These are phyloP conservation scores for Pyrenula aspistea DNA, from an alignment of 495 filamentous ascomycete genomes.

Conservation along the genomic window DNA sequence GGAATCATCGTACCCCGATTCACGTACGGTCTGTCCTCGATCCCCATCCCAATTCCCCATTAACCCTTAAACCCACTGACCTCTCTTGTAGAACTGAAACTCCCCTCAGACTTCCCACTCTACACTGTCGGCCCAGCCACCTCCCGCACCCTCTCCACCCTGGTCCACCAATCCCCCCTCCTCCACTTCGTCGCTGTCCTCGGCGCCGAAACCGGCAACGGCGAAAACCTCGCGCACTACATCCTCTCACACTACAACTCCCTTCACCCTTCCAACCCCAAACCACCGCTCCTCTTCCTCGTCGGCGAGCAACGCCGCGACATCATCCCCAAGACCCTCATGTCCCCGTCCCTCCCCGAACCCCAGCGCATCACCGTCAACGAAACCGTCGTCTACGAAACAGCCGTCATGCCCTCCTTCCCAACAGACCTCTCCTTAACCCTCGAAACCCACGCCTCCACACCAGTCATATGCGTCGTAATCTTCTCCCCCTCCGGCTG, in stretches of 20 bases:
- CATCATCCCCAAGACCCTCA: slow-evolving; percentile 72
- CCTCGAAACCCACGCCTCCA: not conserved
- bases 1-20: slow-evolving; percentile 2
- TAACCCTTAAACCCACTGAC: not conserved
- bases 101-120: slow-evolving; percentile 43
- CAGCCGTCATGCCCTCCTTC: slow-evolving; percentile 66
- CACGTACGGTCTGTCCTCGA: slow-evolving; percentile 8
- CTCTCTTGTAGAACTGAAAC: slow-evolving; percentile 17
- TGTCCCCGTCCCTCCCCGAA: slow-evolving; percentile 28
- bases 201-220: slow-evolving; percentile 72
- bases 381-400: slow-evolving; percentile 78
- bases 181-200: slow-evolving; percentile 34
- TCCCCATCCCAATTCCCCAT: slow-evolving; percentile 5
- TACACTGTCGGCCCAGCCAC: slow-evolving; percentile 95
- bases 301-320: slow-evolving; percentile 80
- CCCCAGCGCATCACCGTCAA: slow-evolving; percentile 46
- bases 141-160: slow-evolving; percentile 51
- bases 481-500: slow-evolving; percentile 91
- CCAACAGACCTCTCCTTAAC: not conserved
- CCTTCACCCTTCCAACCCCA: slow-evolving; percentile 13
- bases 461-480: slow-evolving; percentile 60
- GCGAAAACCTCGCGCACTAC: slow-evolving; percentile 59
- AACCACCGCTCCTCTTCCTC: slow-evolving; percentile 66
- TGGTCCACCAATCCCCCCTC: slow-evolving; percentile 22
- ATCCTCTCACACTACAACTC: slow-evolving; percentile 63